Conservation (phyloP, 2,329 filamentous ascomycete genomes). For the Penicillium crustosum region DNA sequence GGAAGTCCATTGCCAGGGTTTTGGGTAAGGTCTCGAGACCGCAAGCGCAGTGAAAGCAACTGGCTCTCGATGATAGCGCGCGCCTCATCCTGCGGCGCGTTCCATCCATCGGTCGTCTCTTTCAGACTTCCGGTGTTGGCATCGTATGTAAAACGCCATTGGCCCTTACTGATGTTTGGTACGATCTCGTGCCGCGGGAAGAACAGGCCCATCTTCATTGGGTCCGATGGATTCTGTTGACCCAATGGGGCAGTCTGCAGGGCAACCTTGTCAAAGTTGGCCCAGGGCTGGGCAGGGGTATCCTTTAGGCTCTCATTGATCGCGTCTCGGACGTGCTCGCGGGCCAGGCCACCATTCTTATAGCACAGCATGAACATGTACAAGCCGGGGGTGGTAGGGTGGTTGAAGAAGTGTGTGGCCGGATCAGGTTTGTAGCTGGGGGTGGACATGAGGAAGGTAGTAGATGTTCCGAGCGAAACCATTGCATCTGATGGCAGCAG, state of each 20-base stretch:
- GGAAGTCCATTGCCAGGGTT: constrained; percentile 60
- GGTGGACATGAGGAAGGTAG: constrained; percentile 97
- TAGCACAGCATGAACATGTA: constrained; percentile 99
- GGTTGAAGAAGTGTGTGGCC: constrained; percentile 96
- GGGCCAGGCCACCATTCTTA: constrained; percentile 93
- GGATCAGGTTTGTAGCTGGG: constrained; percentile 86
- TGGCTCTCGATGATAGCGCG: constrained; percentile 93
- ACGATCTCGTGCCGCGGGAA: constrained; percentile 96
- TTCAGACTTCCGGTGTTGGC: constrained; percentile 51
- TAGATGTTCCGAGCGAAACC: constrained; percentile 90
- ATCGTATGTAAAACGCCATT: constrained; percentile 74
- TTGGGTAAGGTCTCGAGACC: constrained; percentile 73
- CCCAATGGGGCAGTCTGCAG: constrained; percentile 68
- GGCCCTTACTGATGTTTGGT: constrained; percentile 81
- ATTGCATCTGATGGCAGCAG: constrained; percentile 87
- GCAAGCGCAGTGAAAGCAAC: constrained; percentile 83
- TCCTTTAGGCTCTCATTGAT: constrained; percentile 58
- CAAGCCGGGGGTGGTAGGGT: constrained; percentile 82
- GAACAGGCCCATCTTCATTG: constrained; percentile 87
- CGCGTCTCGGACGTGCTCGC: constrained; percentile 82
- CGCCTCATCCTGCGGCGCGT: constrained; percentile 68
- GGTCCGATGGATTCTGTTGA: constrained; percentile 53
- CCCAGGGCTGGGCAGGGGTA: constrained; percentile 63
- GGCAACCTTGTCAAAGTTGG: constrained; percentile 73
- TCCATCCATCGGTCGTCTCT: constrained; percentile 55